Evolutionary conservation across 2,329 filamentous ascomycete species (phyloP), one percentile per base, ranked within the genome.

Genomic region (Emmonsia crescens): DNA sequence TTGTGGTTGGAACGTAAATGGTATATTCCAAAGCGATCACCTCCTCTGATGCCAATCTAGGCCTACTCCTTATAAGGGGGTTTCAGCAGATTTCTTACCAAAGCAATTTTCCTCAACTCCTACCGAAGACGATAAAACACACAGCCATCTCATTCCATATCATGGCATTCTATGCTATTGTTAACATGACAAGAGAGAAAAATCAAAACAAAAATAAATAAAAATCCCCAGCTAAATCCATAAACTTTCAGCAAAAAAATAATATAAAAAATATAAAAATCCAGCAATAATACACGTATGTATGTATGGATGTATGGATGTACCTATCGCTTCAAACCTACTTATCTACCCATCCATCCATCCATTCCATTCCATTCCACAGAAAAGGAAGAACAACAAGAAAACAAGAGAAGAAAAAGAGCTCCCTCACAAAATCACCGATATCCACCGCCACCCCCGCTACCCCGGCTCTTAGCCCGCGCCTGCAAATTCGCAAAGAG

Each of bases 401-500:
- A 42, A 29, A 57, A 57, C 19, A 16, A 42, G 33, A 57, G 29
- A 55, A 12, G 9, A 55, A 36, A 54, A 33, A 21, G 1, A 5
- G n/a, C n/a, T n/a, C n/a, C 36, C 9, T 5, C 9, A 54, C 6
- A 56, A 33, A 33, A 57, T 57, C 38, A 57, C 27, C 38, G 21
- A 57, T 57, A 57, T 24, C 55, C 55, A 57, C 55, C 55, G 1
- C 24, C 55, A 6, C 54, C 51, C 5, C 27, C 48, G 38, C 14
- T 33, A 48, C 16, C 38, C 29, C 57, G 36, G 19, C 27, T 21
- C 48, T 42, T 60, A 19, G 52, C 46, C n/a, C 54, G 49, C 27
- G 68, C 71, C 67, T 80, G 76, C 82, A 87, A 81, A 74, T 86
- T 89, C 63, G 81, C 80, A 73, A 91, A 91, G 60, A 92, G 81